Evolutionary conservation across 345 rosid species (phyloP), one percentile per base, ranked within the genome.

Genomic region (Toxicodendron radicans): DNA sequence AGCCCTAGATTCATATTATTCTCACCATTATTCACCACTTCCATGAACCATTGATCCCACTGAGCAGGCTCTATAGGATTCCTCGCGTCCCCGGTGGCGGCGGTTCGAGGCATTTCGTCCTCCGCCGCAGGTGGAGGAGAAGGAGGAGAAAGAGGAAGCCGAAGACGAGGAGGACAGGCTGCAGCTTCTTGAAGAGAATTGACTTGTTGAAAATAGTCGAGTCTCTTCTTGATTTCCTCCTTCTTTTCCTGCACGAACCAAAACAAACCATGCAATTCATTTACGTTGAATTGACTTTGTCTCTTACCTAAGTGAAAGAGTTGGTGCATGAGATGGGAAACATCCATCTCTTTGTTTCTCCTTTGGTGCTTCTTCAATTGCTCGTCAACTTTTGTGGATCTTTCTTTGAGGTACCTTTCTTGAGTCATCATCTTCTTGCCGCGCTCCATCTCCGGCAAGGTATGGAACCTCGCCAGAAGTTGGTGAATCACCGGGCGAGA

Each of bases 371-470:
- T 82, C 41, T 16, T 65, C 5, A 23, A 9, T 14, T 74, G 78
- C 0, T 79, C 85, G 1, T 86, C 58, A 1, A 7, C 20, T 70
- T 82, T 82, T 2, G 5, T 23, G 4, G 77, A 54, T 68, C 70
- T 76, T 18, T 84, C 80, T 58, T n/a, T 74, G 0, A 79, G 14
- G 57, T 86, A 83, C 1, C 64, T 76, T n/a, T 81, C 85, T 38
- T 79, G 81, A 70, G 78, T 73, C 73, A 58, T 70, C 81, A 68
- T 75, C 54, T 83, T 86, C 80, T 77, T 79, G 21, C 11, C 0
- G 10, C 70, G 45, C 53, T 79, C 88, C 23, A 60, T 45, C 45
- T 81, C 83, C 0, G 89, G 82, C 52, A 79, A 13, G 53, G 7
- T 64, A 17, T 60, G 65, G 64, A 45, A 83, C 66, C 77, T 79